Evolutionary conservation across 1,139 yeast species (phyloP), one percentile per base, ranked within the genome.

Genomic region (Yamadazyma atlantica): DNA sequence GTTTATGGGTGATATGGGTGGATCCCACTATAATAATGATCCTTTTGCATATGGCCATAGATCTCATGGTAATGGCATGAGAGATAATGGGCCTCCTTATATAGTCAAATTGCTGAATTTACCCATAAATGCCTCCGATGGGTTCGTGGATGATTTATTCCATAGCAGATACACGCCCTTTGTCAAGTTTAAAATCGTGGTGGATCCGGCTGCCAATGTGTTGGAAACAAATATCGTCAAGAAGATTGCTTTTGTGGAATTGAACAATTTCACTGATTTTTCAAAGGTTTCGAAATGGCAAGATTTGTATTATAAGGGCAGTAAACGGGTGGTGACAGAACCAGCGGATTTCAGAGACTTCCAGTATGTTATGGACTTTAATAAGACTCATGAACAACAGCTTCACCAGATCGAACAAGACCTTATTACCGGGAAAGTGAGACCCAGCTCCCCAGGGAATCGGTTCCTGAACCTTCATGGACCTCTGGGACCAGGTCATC

Each of bases 211-310:
- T 5, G 56, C 73, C 17, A 60, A 67, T 39, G 62, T 70, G 12
- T 58, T 72, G 50, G 69, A 67, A 37, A 62, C 72, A 12, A 63
- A 61, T 31, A 49, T 66, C 23, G 57, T 72, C 34, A 67, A 65
- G 40, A 79, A 77, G 51, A 78, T 78, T n/a, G 80, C 84, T 4
- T 80, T 80, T 59, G 83, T 80, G 4, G 86, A 81, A 54, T 59
- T 80, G 43, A 57, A 60, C 18, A 59, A 73, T 8, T 58, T 61
- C 26, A 64, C 65, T 21, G 85, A 79, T 45, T 58, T 75, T 53
- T 60, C 65, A 29, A 77, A 65, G 43, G 70, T 64, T 7, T 50
- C 69, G 35, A 69, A 70, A 51, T 67, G 78, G 76, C 66, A 60
- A 41, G 75, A 70, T 46, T 56, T 73, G 45, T 65, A 58, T 43